Conservation (phyloP, 2,329 filamentous ascomycete species). For the Davidsoniella australis region DNA sequence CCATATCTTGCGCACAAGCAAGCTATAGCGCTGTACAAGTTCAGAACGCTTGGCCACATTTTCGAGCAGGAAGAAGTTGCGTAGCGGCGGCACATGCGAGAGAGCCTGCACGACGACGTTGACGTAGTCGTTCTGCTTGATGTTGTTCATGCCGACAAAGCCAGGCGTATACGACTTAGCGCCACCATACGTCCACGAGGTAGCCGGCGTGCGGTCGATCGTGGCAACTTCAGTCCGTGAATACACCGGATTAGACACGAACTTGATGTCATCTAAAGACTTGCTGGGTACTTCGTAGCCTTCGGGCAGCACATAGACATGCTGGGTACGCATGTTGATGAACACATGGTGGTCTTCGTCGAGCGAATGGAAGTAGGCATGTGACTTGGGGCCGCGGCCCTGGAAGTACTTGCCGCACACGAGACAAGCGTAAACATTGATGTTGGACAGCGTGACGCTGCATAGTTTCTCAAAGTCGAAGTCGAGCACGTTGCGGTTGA, state of each 20-base stretch:
- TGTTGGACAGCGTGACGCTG: slow-evolving; percentile 88
- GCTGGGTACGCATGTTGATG: slow-evolving; percentile 91
- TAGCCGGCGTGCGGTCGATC: slow-evolving; percentile 49
- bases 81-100: slow-evolving; percentile 72
- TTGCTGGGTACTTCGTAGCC: slow-evolving; percentile 93
- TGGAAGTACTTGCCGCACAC: slow-evolving; percentile 98
- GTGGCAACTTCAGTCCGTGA: slow-evolving; percentile 62
- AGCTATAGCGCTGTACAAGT: slow-evolving; percentile 73
- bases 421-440: slow-evolving; percentile 95
- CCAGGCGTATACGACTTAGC: slow-evolving; percentile 71
- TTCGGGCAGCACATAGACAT: slow-evolving; percentile 82
- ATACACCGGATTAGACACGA: slow-evolving; percentile 83
- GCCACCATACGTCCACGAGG: slow-evolving; percentile 61
- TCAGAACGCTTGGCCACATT: slow-evolving; percentile 57
- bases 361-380: slow-evolving; percentile 93
- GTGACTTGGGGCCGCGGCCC: slow-evolving; percentile 79
- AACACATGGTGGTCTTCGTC: slow-evolving; percentile 94
- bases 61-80: slow-evolving; percentile 84
- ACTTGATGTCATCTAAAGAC: slow-evolving; percentile 94
- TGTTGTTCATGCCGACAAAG: slow-evolving; percentile 98
- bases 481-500: slow-evolving; percentile 80
- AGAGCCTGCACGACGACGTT: slow-evolving; percentile 89
- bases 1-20: slow-evolving; percentile 92
- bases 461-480: slow-evolving; percentile 99
- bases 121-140: slow-evolving; percentile 97